Conservation (phyloP, 2,329 filamentous ascomycete genomes). For the Fusarium dimerum region DNA sequence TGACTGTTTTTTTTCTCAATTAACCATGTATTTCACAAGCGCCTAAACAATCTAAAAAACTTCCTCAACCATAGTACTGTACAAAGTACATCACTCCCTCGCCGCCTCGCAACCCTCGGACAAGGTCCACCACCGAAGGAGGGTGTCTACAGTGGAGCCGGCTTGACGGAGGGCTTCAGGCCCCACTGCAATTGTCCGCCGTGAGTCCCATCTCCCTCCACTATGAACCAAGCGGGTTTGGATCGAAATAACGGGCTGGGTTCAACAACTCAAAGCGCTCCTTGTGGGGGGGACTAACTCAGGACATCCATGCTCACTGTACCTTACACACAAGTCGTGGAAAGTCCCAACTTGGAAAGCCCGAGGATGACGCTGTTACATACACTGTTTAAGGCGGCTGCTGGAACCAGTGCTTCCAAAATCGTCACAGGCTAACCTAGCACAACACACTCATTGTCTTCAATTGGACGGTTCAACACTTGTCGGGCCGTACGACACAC, state of each 20-base stretch:
- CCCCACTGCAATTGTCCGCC: slow-evolving; percentile 14
- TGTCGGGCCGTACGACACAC: slow-evolving; percentile 4
- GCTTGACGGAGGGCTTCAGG: not conserved
- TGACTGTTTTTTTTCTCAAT: slow-evolving; percentile 2
- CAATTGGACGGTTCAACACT: slow-evolving; percentile 1
- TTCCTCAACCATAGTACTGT: not conserved
- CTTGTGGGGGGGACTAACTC: not conserved
- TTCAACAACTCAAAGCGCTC: not conserved
- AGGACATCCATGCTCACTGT: not conserved
- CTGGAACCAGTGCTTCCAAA: slow-evolving; percentile 7
- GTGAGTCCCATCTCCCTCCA: slow-evolving; percentile 8
- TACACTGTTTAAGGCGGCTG: not conserved
- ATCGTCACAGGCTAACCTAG: slow-evolving; percentile 5
- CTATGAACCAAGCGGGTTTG: slow-evolving; percentile 13
- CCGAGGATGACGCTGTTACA: slow-evolving; percentile 23
- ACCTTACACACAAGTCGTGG: slow-evolving; percentile 10
- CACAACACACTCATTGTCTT: not conserved
- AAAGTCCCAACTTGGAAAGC: slow-evolving; percentile 26
- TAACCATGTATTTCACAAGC: too few species aligned
- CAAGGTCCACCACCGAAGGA: slow-evolving; percentile 11
- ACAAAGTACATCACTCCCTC: slow-evolving; percentile 8
- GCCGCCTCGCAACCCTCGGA: not conserved
- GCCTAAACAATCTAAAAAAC: too few species aligned
- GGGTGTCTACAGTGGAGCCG: not conserved
- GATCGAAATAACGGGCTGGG: slow-evolving; percentile 5